phyloP scores from a whole-genome alignment of 345 rosid genomes.

The Leavenworthia alabamica region DNA sequence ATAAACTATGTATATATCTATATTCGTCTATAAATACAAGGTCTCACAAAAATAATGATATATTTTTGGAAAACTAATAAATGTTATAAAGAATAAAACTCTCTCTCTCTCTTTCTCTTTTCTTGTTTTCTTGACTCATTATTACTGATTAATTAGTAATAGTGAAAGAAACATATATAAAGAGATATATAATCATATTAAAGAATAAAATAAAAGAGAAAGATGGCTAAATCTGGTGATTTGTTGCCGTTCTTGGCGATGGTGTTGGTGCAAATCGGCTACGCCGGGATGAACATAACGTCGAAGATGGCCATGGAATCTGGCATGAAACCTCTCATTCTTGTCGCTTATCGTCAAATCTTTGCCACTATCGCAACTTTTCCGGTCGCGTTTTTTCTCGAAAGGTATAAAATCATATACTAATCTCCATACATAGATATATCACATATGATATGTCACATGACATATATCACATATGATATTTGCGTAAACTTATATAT shows the following conservation, averaged over 20 bases:
- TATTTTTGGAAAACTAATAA: constrained; percentile 11
- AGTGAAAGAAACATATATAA: not conserved
- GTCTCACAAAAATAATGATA: constrained; percentile 4
- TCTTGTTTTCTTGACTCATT: constrained; percentile 17
- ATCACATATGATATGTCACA: too few relatives aligned
- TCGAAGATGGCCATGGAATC: constrained; percentile 88
- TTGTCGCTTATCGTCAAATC: constrained; percentile 73
- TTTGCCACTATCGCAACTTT: constrained; percentile 61
- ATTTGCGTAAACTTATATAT: not conserved
- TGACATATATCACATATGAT: too few relatives aligned
- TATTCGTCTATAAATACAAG: constrained; percentile 18
- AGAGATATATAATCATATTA: not conserved
- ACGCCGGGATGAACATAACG: constrained; percentile 77
- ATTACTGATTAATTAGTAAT: not conserved
- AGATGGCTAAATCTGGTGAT: constrained; percentile 35
- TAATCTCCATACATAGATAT: not conserved
- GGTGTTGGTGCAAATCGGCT: constrained; percentile 68
- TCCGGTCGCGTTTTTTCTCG: constrained; percentile 67
- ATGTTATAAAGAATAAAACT: constrained; percentile 1
- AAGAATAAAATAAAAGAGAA: constrained; percentile 14
- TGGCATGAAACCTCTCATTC: constrained; percentile 76
- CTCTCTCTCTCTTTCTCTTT: not conserved
- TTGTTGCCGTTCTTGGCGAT: constrained; percentile 62
- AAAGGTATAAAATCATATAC: constrained; percentile 39
- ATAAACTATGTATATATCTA: not conserved